Evolutionary conservation across 305 asterid genomes (phyloP).

Genomic region (Fraxinus nigra): DNA sequence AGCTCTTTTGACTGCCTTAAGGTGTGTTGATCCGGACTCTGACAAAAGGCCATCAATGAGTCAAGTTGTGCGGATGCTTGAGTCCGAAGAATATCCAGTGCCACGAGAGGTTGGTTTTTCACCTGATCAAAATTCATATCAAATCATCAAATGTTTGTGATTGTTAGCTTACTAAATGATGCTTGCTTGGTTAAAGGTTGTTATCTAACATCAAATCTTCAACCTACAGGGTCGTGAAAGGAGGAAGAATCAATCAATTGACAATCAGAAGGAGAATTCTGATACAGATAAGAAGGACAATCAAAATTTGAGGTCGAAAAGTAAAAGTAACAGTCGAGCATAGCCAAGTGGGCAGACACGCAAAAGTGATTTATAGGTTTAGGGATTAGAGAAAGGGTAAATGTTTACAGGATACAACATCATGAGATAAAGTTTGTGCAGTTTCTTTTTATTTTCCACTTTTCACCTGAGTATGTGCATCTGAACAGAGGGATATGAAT

Average conservation of each 20-base stretch:
- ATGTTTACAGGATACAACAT: neutral
- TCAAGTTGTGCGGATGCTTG: slow-evolving; percentile 81
- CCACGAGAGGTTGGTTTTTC: slow-evolving; percentile 51
- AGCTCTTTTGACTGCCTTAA: slow-evolving; percentile 64
- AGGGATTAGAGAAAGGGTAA: neutral
- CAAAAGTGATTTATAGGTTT: neutral
- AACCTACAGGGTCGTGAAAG: slow-evolving; percentile 49
- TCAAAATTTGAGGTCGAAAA: slow-evolving; percentile 30
- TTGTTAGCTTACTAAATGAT: neutral
- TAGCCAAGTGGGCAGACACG: neutral
- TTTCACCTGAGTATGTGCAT: neutral
- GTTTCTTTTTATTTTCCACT: neutral
- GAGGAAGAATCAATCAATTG: slow-evolving; percentile 36
- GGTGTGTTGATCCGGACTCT: slow-evolving; percentile 76
- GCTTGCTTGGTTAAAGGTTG: neutral
- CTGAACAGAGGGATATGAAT: neutral
- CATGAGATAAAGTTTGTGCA: neutral
- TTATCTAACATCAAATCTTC: neutral
- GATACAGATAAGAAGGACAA: slow-evolving; percentile 25
- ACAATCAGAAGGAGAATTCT: slow-evolving; percentile 19
- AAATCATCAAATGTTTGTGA: neutral
- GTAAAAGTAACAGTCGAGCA: neutral
- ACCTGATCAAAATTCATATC: neutral
- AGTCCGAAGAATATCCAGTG: slow-evolving; percentile 70
- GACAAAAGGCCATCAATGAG: slow-evolving; percentile 72